phyloP scores from a whole-genome alignment of 768 basidiomycete genomes.

The Tulasnella sp. region DNA sequence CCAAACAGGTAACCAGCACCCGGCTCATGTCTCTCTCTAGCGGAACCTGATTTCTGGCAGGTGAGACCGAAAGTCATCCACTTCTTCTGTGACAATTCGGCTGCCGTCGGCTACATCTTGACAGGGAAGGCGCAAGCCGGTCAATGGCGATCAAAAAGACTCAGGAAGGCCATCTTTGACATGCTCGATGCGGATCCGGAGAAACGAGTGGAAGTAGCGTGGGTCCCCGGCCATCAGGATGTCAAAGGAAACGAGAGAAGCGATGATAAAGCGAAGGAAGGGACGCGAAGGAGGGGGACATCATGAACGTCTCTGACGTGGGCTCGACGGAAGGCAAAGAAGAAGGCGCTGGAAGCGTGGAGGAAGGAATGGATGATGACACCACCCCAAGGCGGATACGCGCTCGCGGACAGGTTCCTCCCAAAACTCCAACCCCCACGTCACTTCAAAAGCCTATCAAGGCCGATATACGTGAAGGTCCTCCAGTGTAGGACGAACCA shows the following conservation, averaged over 20 bases:
- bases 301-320: background rate
- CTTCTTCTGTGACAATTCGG: too few species aligned
- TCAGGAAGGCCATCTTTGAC: too few species aligned
- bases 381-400: background rate
- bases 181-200: too few species aligned
- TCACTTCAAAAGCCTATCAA: background rate
- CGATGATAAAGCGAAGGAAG: conserved; percentile 32
- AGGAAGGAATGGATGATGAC: background rate
- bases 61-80: too few species aligned
- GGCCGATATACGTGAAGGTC: conserved; percentile 7
- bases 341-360: background rate
- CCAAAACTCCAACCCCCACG: conserved; percentile 9
- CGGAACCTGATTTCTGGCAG: too few species aligned
- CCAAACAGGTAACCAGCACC: too few species aligned
- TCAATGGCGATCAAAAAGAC: too few species aligned
- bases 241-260: conserved; percentile 26
- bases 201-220: too few species aligned
- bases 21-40: too few species aligned
- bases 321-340: background rate
- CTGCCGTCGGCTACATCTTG: too few species aligned
- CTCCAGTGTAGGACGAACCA: conserved; percentile 24
- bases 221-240: conserved; percentile 28
- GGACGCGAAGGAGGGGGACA: background rate
- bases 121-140: too few species aligned
- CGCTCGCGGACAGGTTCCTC: conserved; percentile 13